These are phyloP conservation scores for Leishmania martiniquensis DNA, from an alignment of 208 protist genomes.

Conservation along the genomic window DNA sequence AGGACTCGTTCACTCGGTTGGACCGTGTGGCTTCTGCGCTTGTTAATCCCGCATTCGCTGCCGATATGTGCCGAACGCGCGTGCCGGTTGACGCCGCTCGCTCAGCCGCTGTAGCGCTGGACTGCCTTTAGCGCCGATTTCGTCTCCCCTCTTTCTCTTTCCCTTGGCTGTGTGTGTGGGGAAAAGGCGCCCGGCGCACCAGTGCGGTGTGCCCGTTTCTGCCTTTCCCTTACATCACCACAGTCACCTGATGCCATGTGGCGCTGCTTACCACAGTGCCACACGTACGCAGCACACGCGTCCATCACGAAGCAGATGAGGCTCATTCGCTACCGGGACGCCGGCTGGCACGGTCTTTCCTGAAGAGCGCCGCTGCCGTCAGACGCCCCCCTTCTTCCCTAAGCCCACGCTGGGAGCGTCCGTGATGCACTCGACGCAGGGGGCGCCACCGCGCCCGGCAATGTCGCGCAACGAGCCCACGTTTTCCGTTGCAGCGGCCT, in stretches of 20 bases:
- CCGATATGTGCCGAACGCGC: background rate
- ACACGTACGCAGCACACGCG: background rate
- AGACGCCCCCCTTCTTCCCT: slow-evolving; percentile 14
- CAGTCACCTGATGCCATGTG: background rate
- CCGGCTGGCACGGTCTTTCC: background rate
- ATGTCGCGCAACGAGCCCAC: background rate
- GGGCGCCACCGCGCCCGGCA: background rate
- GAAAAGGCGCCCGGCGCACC: background rate
- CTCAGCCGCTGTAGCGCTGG: background rate
- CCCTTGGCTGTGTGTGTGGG: background rate
- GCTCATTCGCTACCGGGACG: slow-evolving; percentile 2
- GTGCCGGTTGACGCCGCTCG: background rate
- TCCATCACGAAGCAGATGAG: background rate
- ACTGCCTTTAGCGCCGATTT: background rate
- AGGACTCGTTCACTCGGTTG: too few relatives aligned
- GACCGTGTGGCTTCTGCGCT: too few relatives aligned
- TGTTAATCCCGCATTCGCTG: too few relatives aligned
- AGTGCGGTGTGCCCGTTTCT: background rate
- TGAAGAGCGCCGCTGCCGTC: background rate
- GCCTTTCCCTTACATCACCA: background rate
- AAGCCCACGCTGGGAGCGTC: background rate
- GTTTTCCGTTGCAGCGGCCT: background rate
- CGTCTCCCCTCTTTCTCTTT: background rate
- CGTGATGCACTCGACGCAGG: background rate
- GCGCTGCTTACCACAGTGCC: background rate